Conservation (phyloP, 1,284 basidiomycete genomes). For the Ceratobasidium sp. region DNA sequence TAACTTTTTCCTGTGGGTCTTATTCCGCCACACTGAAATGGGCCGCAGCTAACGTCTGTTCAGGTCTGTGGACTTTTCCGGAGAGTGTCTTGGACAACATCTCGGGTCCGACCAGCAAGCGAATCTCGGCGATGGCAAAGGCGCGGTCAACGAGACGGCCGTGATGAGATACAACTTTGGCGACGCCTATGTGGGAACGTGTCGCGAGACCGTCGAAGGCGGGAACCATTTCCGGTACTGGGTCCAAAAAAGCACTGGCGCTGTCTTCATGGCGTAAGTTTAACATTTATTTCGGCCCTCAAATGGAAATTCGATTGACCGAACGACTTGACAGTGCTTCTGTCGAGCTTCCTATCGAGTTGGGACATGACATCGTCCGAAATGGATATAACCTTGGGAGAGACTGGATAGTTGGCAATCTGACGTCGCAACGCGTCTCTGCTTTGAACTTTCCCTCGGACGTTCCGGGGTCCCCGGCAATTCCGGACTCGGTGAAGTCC, state of each 20-base stretch:
- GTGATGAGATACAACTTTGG: constrained; percentile 85
- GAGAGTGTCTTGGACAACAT: constrained; percentile 88
- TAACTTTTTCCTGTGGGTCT: constrained; percentile 76
- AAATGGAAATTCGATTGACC: constrained; percentile 2
- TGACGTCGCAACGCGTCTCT: constrained; percentile 57
- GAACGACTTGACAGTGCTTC: constrained; percentile 56
- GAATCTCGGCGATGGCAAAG: constrained; percentile 87
- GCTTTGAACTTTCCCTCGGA: constrained; percentile 22
- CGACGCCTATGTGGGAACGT: constrained; percentile 79
- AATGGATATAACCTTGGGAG: constrained; percentile 66
- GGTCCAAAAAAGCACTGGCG: constrained; percentile 78
- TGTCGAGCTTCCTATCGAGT: constrained; percentile 73
- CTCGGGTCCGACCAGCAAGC: constrained; percentile 75
- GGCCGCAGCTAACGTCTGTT: constrained; percentile 41
- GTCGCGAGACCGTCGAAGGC: constrained; percentile 85
- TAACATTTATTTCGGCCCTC: neutral
- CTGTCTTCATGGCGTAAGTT: constrained; percentile 79
- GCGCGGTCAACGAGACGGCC: constrained; percentile 78
- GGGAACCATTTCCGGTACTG: constrained; percentile 94
- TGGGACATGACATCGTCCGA: constrained; percentile 64
- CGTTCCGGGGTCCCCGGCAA: neutral
- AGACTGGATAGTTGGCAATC: constrained; percentile 85
- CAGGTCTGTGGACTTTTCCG: constrained; percentile 70
- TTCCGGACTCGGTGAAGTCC: constrained; percentile 20
- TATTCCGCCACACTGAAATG: neutral